Evolutionary conservation across 2,329 filamentous ascomycete genomes (phyloP), one percentile per base, ranked within the genome.

Genomic region (Trichophyton verrucosum): DNA sequence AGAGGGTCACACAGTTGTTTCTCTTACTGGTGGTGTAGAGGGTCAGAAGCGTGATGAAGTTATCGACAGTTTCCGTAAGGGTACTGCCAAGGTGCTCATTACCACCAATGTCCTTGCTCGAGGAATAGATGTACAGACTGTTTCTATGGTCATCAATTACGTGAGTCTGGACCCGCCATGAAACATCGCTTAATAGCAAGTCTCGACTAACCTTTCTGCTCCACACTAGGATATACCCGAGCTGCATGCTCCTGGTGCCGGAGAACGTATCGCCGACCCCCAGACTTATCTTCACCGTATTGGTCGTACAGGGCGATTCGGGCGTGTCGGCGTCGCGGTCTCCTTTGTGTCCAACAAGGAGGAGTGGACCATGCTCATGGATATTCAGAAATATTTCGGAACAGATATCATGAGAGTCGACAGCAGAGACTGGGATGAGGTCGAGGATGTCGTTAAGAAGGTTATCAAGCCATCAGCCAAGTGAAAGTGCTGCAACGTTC

Each of bases 131-230:
- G 78, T 97, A 72, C 75, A 95, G 77, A 86, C 86, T 30, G 94
- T 99, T 13, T 96, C 91, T 8, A 94, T 99, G 86, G 94, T 99
- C 60, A 91, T 99, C 80, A 99, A 99, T 79, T 99, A 99, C 75
- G 81, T 82, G 75, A 65, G 77, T 71, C 24, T 75, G 65, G 77
- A 70, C 24, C 24, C 11, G 17, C 3, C 33, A n/a, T 17, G 27
- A 27, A 30, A 27, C 30, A 13, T n/a, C 38, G 51, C 60, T 58
- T 24, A 22, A 24, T 13, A 38, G 36, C 13, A 59, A 22, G 27
- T 36, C 24, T 56, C 17, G 17, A 27, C 17, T 24, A 20, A 30
- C 15, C 33, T 20, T 15, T 44, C 22, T 24, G 11, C 46, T 33
- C 47, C 6, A 30, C 6, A 7, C 27, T 30, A 76, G 73, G 87